phyloP scores from a whole-genome alignment of 2,329 filamentous ascomycete species.

The Paramyrothecium roridum region DNA sequence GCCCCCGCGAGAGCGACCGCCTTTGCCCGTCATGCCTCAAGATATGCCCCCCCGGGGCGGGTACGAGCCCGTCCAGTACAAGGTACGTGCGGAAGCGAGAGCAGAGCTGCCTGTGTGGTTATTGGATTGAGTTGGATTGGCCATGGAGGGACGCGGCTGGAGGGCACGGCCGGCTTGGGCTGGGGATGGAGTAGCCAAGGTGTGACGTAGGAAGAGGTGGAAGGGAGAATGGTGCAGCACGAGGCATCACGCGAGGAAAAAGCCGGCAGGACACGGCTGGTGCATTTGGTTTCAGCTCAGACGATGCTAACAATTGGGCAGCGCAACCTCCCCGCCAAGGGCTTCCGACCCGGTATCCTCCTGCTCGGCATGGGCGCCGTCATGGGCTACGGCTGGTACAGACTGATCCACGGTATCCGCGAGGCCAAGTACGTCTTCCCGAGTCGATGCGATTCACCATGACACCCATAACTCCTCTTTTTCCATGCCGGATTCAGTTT shows the following conservation, averaged over 20 bases:
- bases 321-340: conserved; percentile 89
- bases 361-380: conserved; percentile 73
- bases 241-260: too few relatives aligned
- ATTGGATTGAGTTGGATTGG: background rate
- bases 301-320: conserved; percentile 30
- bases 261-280: background rate
- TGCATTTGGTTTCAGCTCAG: background rate
- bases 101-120: background rate
- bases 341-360: conserved; percentile 80
- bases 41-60: conserved; percentile 95
- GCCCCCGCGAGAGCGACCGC: conserved; percentile 6
- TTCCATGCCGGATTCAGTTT: too few relatives aligned
- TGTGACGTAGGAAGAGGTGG: too few relatives aligned
- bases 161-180: too few relatives aligned
- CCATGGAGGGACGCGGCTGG: too few relatives aligned
- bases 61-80: conserved; percentile 96
- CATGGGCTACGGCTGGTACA: conserved; percentile 90
- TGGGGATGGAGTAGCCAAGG: too few relatives aligned
- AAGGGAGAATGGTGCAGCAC: too few relatives aligned
- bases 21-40: conserved; percentile 74
- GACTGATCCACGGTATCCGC: conserved; percentile 74
- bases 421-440: conserved; percentile 78
- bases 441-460: background rate
- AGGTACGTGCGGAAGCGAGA: conserved; percentile 51
- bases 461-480: too few relatives aligned